A percentile compares a stretch with the other conserved stretches of the same genome.
These are phyloP conservation scores for Fragilaria crotonensis DNA, from an alignment of 108 stramenopile species.

Conservation along the genomic window DNA sequence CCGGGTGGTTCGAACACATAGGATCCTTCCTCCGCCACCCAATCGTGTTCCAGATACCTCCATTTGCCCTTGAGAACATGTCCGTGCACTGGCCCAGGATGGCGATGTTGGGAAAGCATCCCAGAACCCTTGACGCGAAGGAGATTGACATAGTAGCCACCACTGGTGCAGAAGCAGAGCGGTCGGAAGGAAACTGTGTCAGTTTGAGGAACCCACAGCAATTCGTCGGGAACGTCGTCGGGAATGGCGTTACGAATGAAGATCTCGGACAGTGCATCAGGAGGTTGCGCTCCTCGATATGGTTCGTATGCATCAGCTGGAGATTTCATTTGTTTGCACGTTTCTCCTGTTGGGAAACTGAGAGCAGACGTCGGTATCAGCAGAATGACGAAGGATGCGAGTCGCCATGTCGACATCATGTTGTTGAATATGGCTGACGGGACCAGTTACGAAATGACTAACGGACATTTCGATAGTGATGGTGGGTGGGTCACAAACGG, in stretches of 20 bases:
- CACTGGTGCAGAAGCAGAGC: conserved; percentile 58
- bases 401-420: no score
- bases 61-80: conserved; percentile 63
- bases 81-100: conserved; percentile 71
- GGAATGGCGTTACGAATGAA: conserved; percentile 53
- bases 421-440: no score
- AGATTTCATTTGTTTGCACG: no score
- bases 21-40: conserved; percentile 55
- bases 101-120: conserved; percentile 57
- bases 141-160: conserved; percentile 76
- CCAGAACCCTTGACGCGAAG: conserved; percentile 59
- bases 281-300: conserved; percentile 29
- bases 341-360: no score
- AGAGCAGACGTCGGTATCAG: no score
- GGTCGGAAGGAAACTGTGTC: conserved; percentile 67
- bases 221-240: conserved; percentile 35
- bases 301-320: conserved; percentile 37
- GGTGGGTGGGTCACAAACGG: no score
- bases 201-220: conserved; percentile 74
- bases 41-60: conserved; percentile 69
- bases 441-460: no score
- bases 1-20: conserved; percentile 81
- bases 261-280: conserved; percentile 62
- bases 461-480: no score
- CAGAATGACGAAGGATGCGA: no score